Percentiles rank a stretch among this genome's conserved stretches.
Conservation (phyloP, 2,329 filamentous ascomycete species). For the Fusarium bulbicola region DNA sequence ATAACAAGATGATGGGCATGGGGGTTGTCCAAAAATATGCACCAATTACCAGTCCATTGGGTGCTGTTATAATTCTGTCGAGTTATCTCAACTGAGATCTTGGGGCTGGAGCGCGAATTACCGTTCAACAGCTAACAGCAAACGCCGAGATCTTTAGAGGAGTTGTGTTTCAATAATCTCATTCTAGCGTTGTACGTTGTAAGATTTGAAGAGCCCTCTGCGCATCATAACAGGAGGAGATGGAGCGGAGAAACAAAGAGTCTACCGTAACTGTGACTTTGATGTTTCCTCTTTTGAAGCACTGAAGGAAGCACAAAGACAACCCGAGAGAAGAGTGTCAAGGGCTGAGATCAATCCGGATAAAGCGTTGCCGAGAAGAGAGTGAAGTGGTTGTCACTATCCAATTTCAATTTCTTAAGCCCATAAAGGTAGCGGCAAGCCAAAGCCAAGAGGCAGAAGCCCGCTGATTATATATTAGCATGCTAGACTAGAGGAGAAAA, state of each 20-base stretch:
- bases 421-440: slow-evolving; percentile 22
- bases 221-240: slow-evolving; percentile 1
- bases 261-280: neutral
- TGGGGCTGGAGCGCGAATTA: slow-evolving; percentile 19
- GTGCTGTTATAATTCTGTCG: neutral
- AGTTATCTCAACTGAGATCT: slow-evolving; percentile 2
- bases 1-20: slow-evolving; percentile 32
- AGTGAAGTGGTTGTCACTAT: slow-evolving; percentile 12
- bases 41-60: neutral
- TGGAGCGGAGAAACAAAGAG: neutral
- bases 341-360: slow-evolving; percentile 27
- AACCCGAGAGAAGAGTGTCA: slow-evolving; percentile 3
- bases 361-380: slow-evolving; percentile 24
- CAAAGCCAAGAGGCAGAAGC: slow-evolving; percentile 7
- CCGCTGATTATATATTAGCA: neutral
- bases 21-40: slow-evolving; percentile 12
- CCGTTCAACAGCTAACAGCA: slow-evolving; percentile 2
- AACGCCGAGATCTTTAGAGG: slow-evolving; percentile 4
- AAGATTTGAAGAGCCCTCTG: neutral
- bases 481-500: neutral
- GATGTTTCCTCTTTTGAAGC: neutral
- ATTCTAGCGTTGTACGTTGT: slow-evolving; percentile 22
- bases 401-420: slow-evolving; percentile 34
- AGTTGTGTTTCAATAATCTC: slow-evolving; percentile 14
- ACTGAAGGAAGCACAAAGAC: neutral